Percentiles rank a stretch among this genome's conserved stretches.
These are phyloP conservation scores for Pseudogymnoascus sp. DNA, from an alignment of 2,329 filamentous ascomycete genomes.

Conservation along the genomic window DNA sequence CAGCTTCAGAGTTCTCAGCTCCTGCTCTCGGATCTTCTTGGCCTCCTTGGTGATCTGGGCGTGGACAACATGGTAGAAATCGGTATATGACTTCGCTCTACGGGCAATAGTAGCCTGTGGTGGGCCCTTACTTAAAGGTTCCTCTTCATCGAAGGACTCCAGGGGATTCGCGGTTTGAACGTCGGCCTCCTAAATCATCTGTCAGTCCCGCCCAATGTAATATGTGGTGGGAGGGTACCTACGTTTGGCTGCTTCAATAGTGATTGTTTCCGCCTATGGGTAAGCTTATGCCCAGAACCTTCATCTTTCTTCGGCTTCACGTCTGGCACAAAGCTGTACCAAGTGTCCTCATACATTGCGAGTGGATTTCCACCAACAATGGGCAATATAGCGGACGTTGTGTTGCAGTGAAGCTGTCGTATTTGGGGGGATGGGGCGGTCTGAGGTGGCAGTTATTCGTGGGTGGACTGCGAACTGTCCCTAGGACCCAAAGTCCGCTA, in stretches of 20 bases:
- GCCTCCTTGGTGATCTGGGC: constrained; percentile 48
- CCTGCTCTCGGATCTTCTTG: constrained; percentile 18
- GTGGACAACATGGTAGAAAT: constrained; percentile 60
- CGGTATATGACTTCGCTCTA: constrained; percentile 69
- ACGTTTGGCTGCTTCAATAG: constrained; percentile 61
- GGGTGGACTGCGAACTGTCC: constrained; percentile 1
- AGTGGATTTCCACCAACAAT: not conserved
- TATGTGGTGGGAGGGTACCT: constrained; percentile 27
- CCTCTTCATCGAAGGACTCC: constrained; percentile 49
- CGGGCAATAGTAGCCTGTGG: constrained; percentile 57
- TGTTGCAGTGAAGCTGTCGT: not conserved
- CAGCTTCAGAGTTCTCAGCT: constrained; percentile 17
- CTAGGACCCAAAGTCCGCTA: not conserved
- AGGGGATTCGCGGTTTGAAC: constrained; percentile 49
- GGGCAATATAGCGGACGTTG: not conserved
- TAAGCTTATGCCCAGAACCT: constrained; percentile 36
- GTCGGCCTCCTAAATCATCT: constrained; percentile 42
- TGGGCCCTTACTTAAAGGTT: constrained; percentile 47
- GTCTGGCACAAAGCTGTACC: constrained; percentile 70
- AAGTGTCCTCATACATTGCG: constrained; percentile 73
- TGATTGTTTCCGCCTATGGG: constrained; percentile 60
- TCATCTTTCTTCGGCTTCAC: constrained; percentile 43
- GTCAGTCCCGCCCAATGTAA: constrained; percentile 27
- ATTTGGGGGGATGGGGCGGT: constrained; percentile 6
- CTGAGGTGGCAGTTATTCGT: constrained; percentile 3